Conservation (phyloP, 2,329 filamentous ascomycete genomes). For the Nannizziopsis arthrosporioides region DNA sequence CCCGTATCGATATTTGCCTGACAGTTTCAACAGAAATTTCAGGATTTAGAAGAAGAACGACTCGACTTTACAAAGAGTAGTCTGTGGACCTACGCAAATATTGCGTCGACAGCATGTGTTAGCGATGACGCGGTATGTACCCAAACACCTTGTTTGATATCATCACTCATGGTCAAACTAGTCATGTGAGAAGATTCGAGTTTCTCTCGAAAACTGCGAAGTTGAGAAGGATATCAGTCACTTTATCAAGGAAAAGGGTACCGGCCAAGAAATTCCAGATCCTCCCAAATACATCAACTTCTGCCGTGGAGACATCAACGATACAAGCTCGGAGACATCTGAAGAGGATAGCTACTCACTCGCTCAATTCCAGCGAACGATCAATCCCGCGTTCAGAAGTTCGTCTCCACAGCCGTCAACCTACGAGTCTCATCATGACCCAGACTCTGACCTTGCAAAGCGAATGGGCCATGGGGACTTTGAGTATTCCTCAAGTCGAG, state of each 20-base stretch:
- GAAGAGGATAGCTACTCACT: conserved; percentile 91
- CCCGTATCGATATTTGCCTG: conserved; percentile 12
- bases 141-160: background rate
- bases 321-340: conserved; percentile 68
- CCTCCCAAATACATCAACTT: conserved; percentile 98
- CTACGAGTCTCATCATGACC: conserved; percentile 84
- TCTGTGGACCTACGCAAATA: conserved; percentile 95
- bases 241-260: conserved; percentile 83
- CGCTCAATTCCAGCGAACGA: conserved; percentile 86
- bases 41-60: conserved; percentile 93
- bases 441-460: conserved; percentile 58
- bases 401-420: conserved; percentile 91
- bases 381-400: conserved; percentile 91
- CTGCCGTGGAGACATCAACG: conserved; percentile 71
- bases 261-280: conserved; percentile 94
- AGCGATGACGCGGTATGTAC: conserved; percentile 66
- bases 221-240: conserved; percentile 84
- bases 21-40: conserved; percentile 64
- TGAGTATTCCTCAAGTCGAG: conserved; percentile 37
- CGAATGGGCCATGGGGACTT: conserved; percentile 52
- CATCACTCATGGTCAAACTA: conserved; percentile 18
- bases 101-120: conserved; percentile 92
- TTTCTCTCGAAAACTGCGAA: conserved; percentile 88
- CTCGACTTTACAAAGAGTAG: conserved; percentile 97
- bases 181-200: conserved; percentile 88